These are phyloP conservation scores for Globisporangium lucens DNA, from an alignment of 352 stramenopile genomes.

Conservation along the genomic window DNA sequence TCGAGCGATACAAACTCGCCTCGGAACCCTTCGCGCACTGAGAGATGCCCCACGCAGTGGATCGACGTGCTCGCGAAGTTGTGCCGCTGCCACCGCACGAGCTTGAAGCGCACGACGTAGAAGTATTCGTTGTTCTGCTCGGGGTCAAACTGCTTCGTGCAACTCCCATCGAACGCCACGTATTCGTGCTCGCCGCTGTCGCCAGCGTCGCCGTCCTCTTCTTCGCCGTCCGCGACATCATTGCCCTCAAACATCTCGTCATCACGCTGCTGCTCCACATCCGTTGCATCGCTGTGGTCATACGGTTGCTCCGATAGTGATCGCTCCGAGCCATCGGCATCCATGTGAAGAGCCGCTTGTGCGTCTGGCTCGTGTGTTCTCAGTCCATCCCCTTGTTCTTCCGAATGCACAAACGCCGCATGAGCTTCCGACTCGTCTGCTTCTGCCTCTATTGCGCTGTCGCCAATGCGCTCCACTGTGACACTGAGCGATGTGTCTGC, in stretches of 20 bases:
- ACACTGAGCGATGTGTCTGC: conserved; percentile 33
- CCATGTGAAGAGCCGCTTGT: background rate
- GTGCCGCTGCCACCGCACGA: conserved; percentile 36
- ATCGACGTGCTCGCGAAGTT: conserved; percentile 19
- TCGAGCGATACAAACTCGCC: conserved; percentile 19
- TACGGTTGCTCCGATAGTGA: conserved; percentile 11
- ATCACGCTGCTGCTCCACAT: background rate
- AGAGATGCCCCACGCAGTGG: conserved; percentile 21
- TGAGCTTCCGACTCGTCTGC: background rate
- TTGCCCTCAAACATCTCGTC: background rate
- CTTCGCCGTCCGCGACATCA: background rate
- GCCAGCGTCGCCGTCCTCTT: background rate
- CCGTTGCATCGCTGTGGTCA: background rate
- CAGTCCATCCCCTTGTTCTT: background rate
- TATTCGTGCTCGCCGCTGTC: background rate
- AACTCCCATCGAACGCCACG: conserved; percentile 10
- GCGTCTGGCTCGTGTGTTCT: background rate
- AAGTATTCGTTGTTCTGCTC: conserved; percentile 15
- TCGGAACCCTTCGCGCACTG: conserved; percentile 10
- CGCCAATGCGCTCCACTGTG: conserved; percentile 15
- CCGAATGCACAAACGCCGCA: background rate
- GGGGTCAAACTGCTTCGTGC: conserved; percentile 7
- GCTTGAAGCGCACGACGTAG: conserved; percentile 46
- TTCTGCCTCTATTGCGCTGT: background rate
- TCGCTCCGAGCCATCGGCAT: background rate